Percentiles rank a stretch among this genome's conserved stretches.
phyloP scores from a whole-genome alignment of 2,329 filamentous ascomycete species.

The Monilinia fructigena region DNA sequence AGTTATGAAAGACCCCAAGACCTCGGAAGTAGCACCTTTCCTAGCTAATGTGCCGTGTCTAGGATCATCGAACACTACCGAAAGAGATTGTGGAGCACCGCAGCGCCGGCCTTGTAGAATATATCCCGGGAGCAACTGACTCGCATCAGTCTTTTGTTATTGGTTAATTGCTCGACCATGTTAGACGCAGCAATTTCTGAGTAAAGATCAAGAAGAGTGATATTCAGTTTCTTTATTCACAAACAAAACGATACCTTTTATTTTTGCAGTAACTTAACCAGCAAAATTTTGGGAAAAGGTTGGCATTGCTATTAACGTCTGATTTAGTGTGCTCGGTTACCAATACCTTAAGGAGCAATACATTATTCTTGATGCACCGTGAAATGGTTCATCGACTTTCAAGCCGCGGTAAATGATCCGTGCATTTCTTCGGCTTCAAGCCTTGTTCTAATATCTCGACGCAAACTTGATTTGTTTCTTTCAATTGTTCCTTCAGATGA shows the following conservation, averaged over 20 bases:
- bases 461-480: no score
- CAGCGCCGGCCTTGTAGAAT: no score
- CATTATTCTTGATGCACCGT: background rate
- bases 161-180: background rate
- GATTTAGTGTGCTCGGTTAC: no score
- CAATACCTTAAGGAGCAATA: background rate
- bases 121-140: background rate
- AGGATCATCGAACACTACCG: background rate
- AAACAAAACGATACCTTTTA: background rate
- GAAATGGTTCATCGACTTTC: background rate
- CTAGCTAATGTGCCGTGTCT: background rate
- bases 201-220: background rate
- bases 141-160: background rate
- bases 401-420: constrained; percentile 1
- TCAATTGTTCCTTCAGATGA: no score
- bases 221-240: background rate
- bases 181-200: background rate
- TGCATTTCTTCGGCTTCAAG: background rate
- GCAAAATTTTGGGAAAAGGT: no score
- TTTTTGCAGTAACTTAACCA: no score
- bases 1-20: no score
- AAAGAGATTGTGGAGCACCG: background rate
- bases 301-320: no score
- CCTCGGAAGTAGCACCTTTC: no score
- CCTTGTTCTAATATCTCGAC: no score